These are phyloP conservation scores for barrel medic (Medicago truncatula) DNA, from an alignment of 306 rosid genomes.

Conservation along the genomic window DNA sequence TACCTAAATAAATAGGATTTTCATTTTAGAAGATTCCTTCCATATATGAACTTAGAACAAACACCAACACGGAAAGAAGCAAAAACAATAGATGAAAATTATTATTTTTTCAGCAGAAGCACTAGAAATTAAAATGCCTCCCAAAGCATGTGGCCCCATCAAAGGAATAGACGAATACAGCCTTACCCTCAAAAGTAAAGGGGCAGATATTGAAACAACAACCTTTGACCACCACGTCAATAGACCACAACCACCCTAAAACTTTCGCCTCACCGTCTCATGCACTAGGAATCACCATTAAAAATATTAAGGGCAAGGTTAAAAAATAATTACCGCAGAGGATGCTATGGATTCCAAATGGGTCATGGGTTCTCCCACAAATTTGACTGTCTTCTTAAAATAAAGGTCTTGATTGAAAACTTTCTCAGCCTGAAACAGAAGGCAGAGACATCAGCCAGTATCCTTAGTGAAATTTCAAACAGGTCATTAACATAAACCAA, in stretches of 20 bases:
- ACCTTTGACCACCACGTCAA: conserved; percentile 18
- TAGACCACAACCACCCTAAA: background rate
- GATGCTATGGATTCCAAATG: conserved; percentile 99
- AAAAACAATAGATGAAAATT: conserved; percentile 27
- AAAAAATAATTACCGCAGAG: conserved; percentile 72
- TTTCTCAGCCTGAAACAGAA: conserved; percentile 77
- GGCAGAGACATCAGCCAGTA: conserved; percentile 38
- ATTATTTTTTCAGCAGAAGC: background rate
- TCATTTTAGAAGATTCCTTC: conserved; percentile 34
- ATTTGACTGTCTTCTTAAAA: conserved; percentile 92
- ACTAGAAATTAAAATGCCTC: conserved; percentile 15
- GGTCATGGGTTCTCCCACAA: conserved; percentile 97
- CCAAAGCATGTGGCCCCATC: background rate
- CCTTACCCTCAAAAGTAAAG: too few relatives aligned
- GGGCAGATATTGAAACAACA: conserved; percentile 13
- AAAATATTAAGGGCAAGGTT: conserved; percentile 13
- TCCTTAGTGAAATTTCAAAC: conserved; percentile 35
- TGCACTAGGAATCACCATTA: conserved; percentile 29
- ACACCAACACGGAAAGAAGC: conserved; percentile 10
- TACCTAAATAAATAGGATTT: conserved; percentile 61
- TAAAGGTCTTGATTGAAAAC: conserved; percentile 97
- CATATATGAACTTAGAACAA: conserved; percentile 28
- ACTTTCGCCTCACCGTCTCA: conserved; percentile 13
- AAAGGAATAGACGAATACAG: background rate
- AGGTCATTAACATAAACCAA: conserved; percentile 20